Evolutionary conservation across 2,329 filamentous ascomycete genomes (phyloP).

Genomic region (Microcyclosporella mali): DNA sequence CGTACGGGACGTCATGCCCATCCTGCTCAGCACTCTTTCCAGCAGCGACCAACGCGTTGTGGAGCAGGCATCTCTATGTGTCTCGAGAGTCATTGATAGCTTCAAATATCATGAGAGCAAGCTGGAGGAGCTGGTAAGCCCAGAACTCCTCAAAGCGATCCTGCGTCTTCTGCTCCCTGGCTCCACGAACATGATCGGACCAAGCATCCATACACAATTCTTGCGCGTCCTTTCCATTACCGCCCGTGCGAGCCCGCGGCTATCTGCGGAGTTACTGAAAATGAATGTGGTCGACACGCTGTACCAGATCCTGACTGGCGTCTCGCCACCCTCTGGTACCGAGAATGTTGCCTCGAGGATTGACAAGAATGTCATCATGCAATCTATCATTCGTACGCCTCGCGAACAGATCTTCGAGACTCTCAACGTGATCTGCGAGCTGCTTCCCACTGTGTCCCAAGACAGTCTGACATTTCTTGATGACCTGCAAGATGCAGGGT

Average conservation of each 20-base stretch:
- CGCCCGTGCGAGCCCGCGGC: conserved; percentile 75
- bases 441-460: conserved; percentile 69
- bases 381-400: conserved; percentile 90
- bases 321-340: conserved; percentile 76
- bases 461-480: conserved; percentile 49
- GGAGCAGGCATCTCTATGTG: conserved; percentile 91
- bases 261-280: conserved; percentile 87
- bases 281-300: conserved; percentile 96
- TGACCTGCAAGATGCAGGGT: conserved; percentile 44
- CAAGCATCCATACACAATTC: conserved; percentile 94
- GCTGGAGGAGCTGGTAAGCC: conserved; percentile 85
- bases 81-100: conserved; percentile 93
- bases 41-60: conserved; percentile 96
- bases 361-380: conserved; percentile 97
- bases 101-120: conserved; percentile 85
- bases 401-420: conserved; percentile 96
- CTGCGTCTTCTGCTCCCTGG: conserved; percentile 84
- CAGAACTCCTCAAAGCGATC: conserved; percentile 77
- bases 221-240: conserved; percentile 85
- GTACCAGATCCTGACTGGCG: conserved; percentile 93
- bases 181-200: conserved; percentile 88
- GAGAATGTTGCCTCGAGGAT: conserved; percentile 78
- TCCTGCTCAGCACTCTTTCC: conserved; percentile 77
- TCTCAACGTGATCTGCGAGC: conserved; percentile 92
- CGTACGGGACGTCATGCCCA: conserved; percentile 93